These are phyloP conservation scores for Cerrena zonata DNA, from an alignment of 1,284 basidiomycete genomes.

Conservation along the genomic window DNA sequence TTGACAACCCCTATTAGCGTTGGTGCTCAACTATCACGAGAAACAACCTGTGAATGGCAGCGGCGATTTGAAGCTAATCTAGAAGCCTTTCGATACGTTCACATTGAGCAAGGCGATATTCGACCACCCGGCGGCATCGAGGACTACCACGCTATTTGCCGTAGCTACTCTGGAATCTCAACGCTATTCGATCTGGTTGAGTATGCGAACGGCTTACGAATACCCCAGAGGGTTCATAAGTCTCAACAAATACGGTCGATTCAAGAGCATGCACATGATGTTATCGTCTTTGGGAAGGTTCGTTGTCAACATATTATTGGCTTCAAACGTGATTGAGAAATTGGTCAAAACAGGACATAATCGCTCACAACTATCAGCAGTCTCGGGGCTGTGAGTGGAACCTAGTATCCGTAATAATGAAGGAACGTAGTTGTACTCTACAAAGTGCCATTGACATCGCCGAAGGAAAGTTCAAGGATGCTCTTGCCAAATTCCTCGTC, in stretches of 20 bases:
- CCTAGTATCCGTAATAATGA: slow-evolving; percentile 40
- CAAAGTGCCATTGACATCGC: slow-evolving; percentile 46
- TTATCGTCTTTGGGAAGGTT: slow-evolving; percentile 46
- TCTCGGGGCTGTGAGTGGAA: slow-evolving; percentile 30
- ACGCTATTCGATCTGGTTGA: slow-evolving; percentile 52
- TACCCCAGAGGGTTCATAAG: slow-evolving; percentile 31
- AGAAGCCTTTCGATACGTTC: slow-evolving; percentile 23
- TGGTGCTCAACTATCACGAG: slow-evolving; percentile 15
- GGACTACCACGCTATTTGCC: slow-evolving; percentile 39
- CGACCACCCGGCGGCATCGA: slow-evolving; percentile 36
- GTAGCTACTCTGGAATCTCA: slow-evolving; percentile 43
- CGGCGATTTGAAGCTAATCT: slow-evolving; percentile 27
- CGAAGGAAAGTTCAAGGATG: slow-evolving; percentile 35
- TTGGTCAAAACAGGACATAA: slow-evolving; percentile 38
- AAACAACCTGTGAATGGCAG: slow-evolving; percentile 21
- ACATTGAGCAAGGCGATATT: slow-evolving; percentile 19
- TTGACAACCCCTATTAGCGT: slow-evolving; percentile 10
- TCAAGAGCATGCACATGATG: slow-evolving; percentile 36
- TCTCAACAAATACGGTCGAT: slow-evolving; percentile 30
- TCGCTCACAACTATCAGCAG: slow-evolving; percentile 42
- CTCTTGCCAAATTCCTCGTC: slow-evolving; percentile 33
- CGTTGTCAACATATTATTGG: slow-evolving; percentile 15
- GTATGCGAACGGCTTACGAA: slow-evolving; percentile 41
- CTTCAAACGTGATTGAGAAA: slow-evolving; percentile 5
- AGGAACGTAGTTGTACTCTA: slow-evolving; percentile 33